Evolutionary conservation across 176 grass and related monocot genomes (phyloP), one percentile per base, ranked within the genome.

Genomic region (Bothriochloa decipiens): DNA sequence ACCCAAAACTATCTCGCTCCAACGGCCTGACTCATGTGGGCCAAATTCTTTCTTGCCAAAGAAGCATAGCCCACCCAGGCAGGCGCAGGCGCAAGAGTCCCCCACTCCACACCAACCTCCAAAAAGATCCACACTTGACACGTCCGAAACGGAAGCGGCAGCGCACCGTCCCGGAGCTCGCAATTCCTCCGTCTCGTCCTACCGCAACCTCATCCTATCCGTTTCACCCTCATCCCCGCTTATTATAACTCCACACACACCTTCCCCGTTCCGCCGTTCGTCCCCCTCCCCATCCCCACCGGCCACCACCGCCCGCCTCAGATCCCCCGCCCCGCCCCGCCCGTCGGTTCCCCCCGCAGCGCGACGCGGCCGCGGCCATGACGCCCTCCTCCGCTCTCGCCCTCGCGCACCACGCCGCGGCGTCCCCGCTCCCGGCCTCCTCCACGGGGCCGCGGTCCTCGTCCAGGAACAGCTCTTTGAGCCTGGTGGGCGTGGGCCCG

Each of bases 31-130:
- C 6, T 36, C 28, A 13, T 68, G 78, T 65, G 74, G 86, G 86
- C 68, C 57, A 58, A 81, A 35, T 71, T 64, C 64, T 85, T 85
- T 81, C 87, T 81, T 85, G 87, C 17, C 5, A 33, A 65, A 83
- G 12, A 82, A 81, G 65, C 65, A 55, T 61, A 45, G 77, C 70
- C 71, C 70, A 63, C 39, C 17, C 5, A 25, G 11, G 29, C 14
- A 46, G 43, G 43, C 10, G 33, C 10, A 41, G 67, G 50, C 72
- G 42, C 57, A 28, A 58, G 67, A 46, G 68, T 22, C 43, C 67
- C 43, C 68, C 45, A 75, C 70, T 47, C 70, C 82, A 75, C 25
- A n/a, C 20, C 29, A 52, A 70, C 37, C 52, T 16, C 26, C 33
- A 28, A 84, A 84, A 78, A 60, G 81, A 61, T 82, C 78, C 62